Evolutionary conservation across 2,329 filamentous ascomycete genomes (phyloP).

Genomic region (Colletotrichum sp.): DNA sequence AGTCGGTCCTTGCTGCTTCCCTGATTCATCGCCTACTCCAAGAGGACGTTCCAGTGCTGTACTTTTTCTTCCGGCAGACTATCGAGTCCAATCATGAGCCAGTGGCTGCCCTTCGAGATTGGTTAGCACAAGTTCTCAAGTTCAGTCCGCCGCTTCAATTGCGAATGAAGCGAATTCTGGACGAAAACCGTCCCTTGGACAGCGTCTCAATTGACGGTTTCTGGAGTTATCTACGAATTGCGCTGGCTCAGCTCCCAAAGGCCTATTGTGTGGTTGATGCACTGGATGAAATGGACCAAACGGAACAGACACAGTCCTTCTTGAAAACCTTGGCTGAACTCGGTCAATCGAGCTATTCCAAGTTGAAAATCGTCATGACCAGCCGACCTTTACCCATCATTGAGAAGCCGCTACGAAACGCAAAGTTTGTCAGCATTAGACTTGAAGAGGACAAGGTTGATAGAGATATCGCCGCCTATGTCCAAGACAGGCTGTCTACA

Average conservation of each 20-base stretch:
- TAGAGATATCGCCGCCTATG: conserved; percentile 43
- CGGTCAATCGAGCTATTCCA: conserved; percentile 30
- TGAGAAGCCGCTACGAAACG: conserved; percentile 33
- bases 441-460: conserved; percentile 42
- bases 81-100: conserved; percentile 39
- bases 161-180: conserved; percentile 22
- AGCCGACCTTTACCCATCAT: conserved; percentile 40
- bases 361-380: conserved; percentile 47
- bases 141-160: conserved; percentile 34
- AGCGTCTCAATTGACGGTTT: conserved; percentile 28
- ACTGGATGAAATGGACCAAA: conserved; percentile 52
- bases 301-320: conserved; percentile 33
- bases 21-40: background rate
- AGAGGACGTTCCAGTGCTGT: conserved; percentile 31
- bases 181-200: background rate
- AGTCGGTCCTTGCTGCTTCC: conserved; percentile 1
- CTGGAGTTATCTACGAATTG: conserved; percentile 32
- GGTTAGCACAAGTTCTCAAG: conserved; percentile 34
- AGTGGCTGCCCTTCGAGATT: conserved; percentile 35
- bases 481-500: conserved; percentile 26
- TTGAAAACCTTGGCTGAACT: conserved; percentile 36
- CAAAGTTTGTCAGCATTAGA: conserved; percentile 34
- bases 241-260: conserved; percentile 23
- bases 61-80: conserved; percentile 46
- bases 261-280: conserved; percentile 48